Evolutionary conservation across 306 rosid species (phyloP).

Genomic region (Mimosa pudica): DNA sequence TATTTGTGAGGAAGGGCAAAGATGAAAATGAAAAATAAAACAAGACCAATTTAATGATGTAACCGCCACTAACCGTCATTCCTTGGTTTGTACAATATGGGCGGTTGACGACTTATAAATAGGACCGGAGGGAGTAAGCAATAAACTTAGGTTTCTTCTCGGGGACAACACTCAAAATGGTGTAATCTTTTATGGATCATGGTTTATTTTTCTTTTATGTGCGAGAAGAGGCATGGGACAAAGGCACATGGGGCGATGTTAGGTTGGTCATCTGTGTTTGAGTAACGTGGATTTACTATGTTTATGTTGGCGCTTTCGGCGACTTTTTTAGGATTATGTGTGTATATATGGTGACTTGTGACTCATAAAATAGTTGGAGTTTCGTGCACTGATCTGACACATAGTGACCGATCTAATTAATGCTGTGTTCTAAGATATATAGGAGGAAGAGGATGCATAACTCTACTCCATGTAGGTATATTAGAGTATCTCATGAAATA

Average conservation of each 20-base stretch:
- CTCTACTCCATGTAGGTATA: not conserved
- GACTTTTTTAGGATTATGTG: not conserved
- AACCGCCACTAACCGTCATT: too few species aligned
- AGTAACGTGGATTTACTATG: not conserved
- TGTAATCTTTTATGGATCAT: not conserved
- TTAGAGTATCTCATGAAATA: not conserved
- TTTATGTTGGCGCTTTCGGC: not conserved
- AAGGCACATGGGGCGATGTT: slow-evolving; percentile 6
- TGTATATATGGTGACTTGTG: not conserved
- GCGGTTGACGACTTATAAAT: too few species aligned
- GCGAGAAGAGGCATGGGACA: not conserved
- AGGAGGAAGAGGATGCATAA: not conserved
- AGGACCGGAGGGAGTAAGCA: too few species aligned
- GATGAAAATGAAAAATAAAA: too few species aligned
- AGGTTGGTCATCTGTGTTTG: not conserved
- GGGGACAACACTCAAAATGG: not conserved
- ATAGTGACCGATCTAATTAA: not conserved
- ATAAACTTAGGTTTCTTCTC: not conserved
- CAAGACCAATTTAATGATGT: too few species aligned
- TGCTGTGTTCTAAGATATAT: not conserved
- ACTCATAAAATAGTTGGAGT: not conserved
- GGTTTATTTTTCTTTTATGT: not conserved
- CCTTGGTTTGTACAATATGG: too few species aligned
- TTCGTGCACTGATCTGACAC: not conserved
- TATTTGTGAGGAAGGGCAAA: too few species aligned